A percentile compares a stretch with the other conserved stretches of the same genome.
These are phyloP conservation scores for Nothopassalora personata DNA, from an alignment of 2,329 filamentous ascomycete species.

Conservation along the genomic window DNA sequence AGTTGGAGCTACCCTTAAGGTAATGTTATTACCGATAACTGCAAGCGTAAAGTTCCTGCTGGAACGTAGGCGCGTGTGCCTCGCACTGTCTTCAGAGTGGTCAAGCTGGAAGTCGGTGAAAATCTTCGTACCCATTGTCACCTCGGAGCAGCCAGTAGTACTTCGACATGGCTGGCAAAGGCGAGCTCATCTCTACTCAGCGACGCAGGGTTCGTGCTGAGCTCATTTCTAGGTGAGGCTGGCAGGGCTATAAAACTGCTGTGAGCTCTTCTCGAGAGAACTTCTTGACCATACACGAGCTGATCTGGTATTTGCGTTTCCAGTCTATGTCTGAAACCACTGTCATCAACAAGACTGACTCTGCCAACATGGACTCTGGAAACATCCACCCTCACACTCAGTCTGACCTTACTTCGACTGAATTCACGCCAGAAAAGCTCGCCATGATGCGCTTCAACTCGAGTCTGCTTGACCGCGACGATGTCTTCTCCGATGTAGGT, in stretches of 20 bases:
- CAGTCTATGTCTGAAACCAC: neutral
- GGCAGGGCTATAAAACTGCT: neutral
- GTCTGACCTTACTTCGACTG: neutral
- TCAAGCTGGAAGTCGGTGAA: neutral
- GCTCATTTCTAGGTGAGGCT: neutral
- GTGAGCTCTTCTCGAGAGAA: neutral
- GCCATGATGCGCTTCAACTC: constrained; percentile 20
- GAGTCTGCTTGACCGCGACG: constrained; percentile 12
- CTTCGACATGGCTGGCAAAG: neutral
- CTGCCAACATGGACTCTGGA: neutral
- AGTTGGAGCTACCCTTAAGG: neutral
- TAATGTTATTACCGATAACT: neutral
- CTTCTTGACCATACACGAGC: neutral
- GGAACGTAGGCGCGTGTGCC: neutral
- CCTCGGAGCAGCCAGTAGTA: neutral
- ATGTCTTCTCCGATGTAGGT: constrained; percentile 22
- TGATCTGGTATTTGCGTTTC: neutral
- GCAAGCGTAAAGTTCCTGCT: neutral
- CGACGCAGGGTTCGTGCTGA: neutral
- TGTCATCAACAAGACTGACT: neutral
- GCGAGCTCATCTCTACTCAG: neutral
- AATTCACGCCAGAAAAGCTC: constrained; percentile 22
- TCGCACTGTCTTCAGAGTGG: neutral
- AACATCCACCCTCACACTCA: neutral
- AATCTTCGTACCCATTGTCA: neutral